Base-by-base conservation (phyloP, 2,329 filamentous ascomycete genomes). In the Zymoseptoria passerinii region DNA sequence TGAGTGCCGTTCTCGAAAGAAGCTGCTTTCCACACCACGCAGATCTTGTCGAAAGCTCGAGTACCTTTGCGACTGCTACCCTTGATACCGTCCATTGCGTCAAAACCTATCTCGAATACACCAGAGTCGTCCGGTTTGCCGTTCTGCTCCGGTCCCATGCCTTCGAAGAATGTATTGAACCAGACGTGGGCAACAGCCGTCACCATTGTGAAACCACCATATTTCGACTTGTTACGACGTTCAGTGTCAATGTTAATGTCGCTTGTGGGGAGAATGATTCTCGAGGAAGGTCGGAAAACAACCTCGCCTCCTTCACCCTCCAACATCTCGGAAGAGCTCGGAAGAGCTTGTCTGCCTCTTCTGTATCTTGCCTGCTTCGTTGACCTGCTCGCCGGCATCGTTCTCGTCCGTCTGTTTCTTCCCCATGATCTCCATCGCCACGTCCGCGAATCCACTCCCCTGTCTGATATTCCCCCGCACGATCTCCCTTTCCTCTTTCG, bases 161-260 rank as follows among this genome's bases (percentile, higher is more conserved):
- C 91, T 75, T 97, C 94, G 67, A 97, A 97, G 74, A 86, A 97
- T 1, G 86, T 80, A 69, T 99, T 99, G 78, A 96, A 96, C 94
- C 94, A 99, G 16, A 96, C 89, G 68, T 97, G 92, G 0, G 92
- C 92, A 8, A 97, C 86, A 0, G 92, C 86, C 0, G 92, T 96
- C 3, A 96, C 90, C 85, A 97, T 90, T 0, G 90, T 91, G 65
- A 90, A 83, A 0, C 90, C 88, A 6, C 81, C 81, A 67, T 88
- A 89, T 4, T 83, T 82, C 1, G 88, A 85, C 68, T 87, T 88
- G 74, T 91, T 95, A 40, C 92, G 85, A 7, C 90, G 83, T 75
- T 97, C 92, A 23, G 96, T 84, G 53, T 91, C 86, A 64, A 97
- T 88, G 71, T 95, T 96, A 65, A 97, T 81, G 69, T 97, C 94